Base-by-base conservation (phyloP, 2,329 filamentous ascomycete genomes). In the Xylariaceae sp. region DNA sequence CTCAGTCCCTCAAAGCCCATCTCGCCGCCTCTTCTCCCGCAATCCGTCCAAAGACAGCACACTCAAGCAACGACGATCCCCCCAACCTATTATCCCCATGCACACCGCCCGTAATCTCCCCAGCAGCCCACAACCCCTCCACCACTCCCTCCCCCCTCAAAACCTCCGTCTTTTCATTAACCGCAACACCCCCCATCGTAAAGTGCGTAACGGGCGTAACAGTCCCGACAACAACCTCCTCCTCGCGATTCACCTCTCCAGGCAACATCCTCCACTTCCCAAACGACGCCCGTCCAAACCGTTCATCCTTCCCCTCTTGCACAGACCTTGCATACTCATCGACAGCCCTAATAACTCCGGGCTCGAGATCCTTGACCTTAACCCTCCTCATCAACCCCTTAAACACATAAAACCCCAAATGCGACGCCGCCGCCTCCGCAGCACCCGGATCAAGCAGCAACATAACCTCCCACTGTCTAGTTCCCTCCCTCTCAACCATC, bases 131-230 rank as follows among this genome's bases (percentile, higher is more conserved):
- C 0, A 88, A 65, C 0, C 85, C 84, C 2, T 75, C 67, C 67
- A 4, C 74, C 72, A 1, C 72, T 66, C 6, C 68, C 66, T 18
- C 75, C 71, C 9, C 66, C 18, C 75, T 71, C 10, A 88, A 66
- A 0, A 87, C 78, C 62, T 81, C 78, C 0, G 78, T 77, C 50
- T 77, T 73, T 5, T 79, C 73, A 64, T 84, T 81, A 63, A 87
- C 83, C 2, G 80, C 74, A 0, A 80, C 84, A 0, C 85, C 85
- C 3, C 85, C 85, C 85, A 88, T 88, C 1, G 85, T 87, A 65
- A 87, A 88, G 66, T 88, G 85, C 1, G 83, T 77, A 0, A 87
- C 82, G 0, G 85, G 85, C 3, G 85, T 88, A 1, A 88, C 82
- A 1, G 70, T 76, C 0, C 84, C 85, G 0, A 86, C 70, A 60